phyloP scores from a whole-genome alignment of 441 rosid genomes.

The Jatropha multifida region DNA sequence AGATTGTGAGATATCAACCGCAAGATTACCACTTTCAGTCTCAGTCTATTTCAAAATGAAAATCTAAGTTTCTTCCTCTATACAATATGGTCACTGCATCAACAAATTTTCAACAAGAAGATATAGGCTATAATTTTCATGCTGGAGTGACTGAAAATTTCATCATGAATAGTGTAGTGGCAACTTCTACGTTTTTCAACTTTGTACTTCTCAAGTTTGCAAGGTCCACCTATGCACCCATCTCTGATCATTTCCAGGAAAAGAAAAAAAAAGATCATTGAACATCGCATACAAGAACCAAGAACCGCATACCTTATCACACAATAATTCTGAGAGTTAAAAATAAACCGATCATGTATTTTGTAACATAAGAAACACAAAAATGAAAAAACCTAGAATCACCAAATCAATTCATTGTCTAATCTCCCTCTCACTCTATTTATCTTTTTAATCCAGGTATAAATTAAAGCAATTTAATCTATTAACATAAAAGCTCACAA shows the following conservation, averaged over 20 bases:
- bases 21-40: background rate
- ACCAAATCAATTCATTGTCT: background rate
- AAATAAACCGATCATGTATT: background rate
- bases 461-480: conserved; percentile 2
- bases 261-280: background rate
- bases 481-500: background rate
- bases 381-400: background rate
- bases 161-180: background rate
- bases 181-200: background rate
- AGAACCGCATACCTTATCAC: background rate
- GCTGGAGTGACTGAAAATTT: background rate
- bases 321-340: background rate
- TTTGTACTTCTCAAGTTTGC: background rate
- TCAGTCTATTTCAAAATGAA: background rate
- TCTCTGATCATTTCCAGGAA: background rate
- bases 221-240: background rate
- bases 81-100: background rate
- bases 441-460: background rate
- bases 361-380: background rate
- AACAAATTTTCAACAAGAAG: background rate
- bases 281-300: background rate
- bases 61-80: background rate
- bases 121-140: background rate
- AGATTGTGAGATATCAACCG: background rate
- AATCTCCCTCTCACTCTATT: background rate